Base-by-base conservation (phyloP, 2,329 filamentous ascomycete genomes). In the Ramularia endophylla region DNA sequence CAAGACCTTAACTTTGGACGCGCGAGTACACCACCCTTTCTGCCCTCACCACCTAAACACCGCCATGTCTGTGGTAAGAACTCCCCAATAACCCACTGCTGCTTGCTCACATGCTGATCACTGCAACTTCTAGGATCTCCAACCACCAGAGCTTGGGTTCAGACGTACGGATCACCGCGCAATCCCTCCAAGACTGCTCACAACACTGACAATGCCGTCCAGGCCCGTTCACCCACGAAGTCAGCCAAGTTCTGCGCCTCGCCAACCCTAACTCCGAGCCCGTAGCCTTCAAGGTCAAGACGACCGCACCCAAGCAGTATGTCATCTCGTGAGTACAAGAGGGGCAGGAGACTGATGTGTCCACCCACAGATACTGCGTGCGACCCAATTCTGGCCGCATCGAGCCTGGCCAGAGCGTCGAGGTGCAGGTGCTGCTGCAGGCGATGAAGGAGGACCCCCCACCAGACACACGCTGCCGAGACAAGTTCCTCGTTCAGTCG, bases 231-330 rank as follows among this genome's bases (percentile, higher is more conserved):
- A 77, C 73, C 55, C 72, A 74, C 44, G 78, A 82, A 65, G 77
- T 82, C 49, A 77, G 75, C 55, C 75, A 82, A 64, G 65, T 72
- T 32, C 66, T 83, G 50, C 74, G 72, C 53, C 67, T 83, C 38
- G 69, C 66, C 56, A 83, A 83, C 62, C 65, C 69, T 16, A 74
- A 75, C 58, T 65, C 60, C 42, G 72, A 78, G 46, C 70, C 78
- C 5, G 68, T 83, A 42, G 78, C 78, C 19, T 83, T 83, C 69
- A 83, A 83, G 69, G 92, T 98, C 68, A 98, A 98, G 81, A 98
- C 92, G 36, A 98, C 92, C 50, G 92, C 92, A 36, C 92, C 92
- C 25, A 97, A 97, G 72, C 92, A 97, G 90, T 98, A 85, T 62
- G 84, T 67, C 47, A 1, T 4, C 1, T 12, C 16, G 1, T 9